phyloP scores from a whole-genome alignment of 345 rosid species.

The Streptanthus diversifolius region DNA sequence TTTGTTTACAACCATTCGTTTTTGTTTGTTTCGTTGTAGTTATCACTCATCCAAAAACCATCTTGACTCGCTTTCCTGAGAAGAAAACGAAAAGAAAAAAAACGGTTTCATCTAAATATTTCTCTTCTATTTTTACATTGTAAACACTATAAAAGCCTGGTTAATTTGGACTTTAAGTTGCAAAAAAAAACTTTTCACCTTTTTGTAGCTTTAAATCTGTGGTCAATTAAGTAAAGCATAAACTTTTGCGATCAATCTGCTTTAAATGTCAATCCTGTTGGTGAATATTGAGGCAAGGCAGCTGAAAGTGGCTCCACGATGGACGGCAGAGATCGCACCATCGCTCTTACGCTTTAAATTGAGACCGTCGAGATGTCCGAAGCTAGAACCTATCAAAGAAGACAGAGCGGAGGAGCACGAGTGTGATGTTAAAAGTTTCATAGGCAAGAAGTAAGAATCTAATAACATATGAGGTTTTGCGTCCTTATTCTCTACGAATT shows the following conservation, averaged over 20 bases:
- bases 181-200: background rate
- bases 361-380: conserved; percentile 9
- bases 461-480: background rate
- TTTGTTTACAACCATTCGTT: background rate
- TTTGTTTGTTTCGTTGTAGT: background rate
- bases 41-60: background rate
- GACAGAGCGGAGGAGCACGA: conserved; percentile 3
- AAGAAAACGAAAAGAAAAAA: background rate
- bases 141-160: background rate
- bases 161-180: background rate
- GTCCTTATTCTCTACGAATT: background rate
- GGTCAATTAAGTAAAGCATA: background rate
- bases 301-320: background rate
- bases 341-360: background rate
- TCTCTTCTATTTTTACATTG: background rate
- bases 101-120: background rate
- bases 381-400: conserved; percentile 16
- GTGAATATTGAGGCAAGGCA: background rate
- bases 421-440: background rate
- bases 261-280: background rate
- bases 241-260: background rate
- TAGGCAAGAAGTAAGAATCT: background rate
- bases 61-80: background rate
- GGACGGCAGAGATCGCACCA: background rate
- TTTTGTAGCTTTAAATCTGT: background rate